Evolutionary conservation across 805 yeast species (phyloP).

Genomic region (Candida nemodendra): DNA sequence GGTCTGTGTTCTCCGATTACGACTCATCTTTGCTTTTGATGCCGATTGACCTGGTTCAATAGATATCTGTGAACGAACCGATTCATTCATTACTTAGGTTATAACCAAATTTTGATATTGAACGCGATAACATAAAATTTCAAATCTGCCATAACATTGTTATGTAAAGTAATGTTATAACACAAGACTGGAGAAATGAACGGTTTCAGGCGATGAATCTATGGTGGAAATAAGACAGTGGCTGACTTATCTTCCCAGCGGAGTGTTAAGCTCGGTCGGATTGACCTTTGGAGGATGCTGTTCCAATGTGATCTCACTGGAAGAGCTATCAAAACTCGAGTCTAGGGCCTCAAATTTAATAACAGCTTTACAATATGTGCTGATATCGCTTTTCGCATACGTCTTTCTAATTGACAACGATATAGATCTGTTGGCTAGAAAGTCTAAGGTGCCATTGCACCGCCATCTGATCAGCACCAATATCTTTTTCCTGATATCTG

Average conservation of each 20-base stretch:
- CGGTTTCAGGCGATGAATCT: too few species aligned
- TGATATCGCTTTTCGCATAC: slow-evolving; percentile 47
- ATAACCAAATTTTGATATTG: too few species aligned
- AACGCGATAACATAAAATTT: too few species aligned
- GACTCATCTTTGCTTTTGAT: too few species aligned
- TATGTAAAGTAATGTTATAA: too few species aligned
- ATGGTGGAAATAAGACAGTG: too few species aligned
- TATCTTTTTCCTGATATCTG: slow-evolving; percentile 49
- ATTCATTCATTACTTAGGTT: too few species aligned
- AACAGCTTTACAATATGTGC: slow-evolving; percentile 57
- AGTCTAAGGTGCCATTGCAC: slow-evolving; percentile 40
- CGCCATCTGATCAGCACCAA: slow-evolving; percentile 47
- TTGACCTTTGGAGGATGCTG: slow-evolving; percentile 74
- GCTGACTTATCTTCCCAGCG: too few species aligned
- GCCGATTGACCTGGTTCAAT: too few species aligned
- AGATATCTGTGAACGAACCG: too few species aligned
- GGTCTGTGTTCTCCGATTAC: neutral
- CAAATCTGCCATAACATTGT: too few species aligned
- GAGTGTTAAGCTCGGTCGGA: slow-evolving; percentile 9
- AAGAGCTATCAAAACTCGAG: slow-evolving; percentile 42
- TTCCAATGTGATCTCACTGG: slow-evolving; percentile 63
- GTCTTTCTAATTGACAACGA: slow-evolving; percentile 28
- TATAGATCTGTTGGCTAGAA: neutral
- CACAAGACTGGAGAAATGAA: too few species aligned
- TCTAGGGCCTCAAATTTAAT: slow-evolving; percentile 46